Base-by-base conservation (phyloP, 2,329 filamentous ascomycete species). In the Hymenoscyphus fructigenus region DNA sequence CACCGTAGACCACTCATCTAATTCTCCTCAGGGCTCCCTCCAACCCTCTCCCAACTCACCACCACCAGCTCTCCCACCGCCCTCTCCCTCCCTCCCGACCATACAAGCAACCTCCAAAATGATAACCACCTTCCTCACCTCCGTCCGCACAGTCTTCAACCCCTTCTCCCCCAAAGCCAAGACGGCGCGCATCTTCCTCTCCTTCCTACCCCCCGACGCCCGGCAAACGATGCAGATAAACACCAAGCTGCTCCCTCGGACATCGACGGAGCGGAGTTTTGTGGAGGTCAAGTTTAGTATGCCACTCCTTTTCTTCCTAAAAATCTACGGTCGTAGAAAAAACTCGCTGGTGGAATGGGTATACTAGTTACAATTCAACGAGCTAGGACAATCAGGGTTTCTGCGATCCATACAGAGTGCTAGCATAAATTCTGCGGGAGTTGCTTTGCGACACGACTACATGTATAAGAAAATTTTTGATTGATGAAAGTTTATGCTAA, bases 61-160 rank as follows among this genome's bases (percentile, higher is more conserved):
- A 12, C 17, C 44, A 50, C 20, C 44, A n/a, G 5, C 20, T 10
- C 44, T 12, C n/a, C 2, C 15, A 50, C n/a, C 3, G 9, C n/a
- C 44, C n/a, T 10, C 4, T 5, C 9, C n/a, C 17, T 23, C 44
- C 2, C 17, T 5, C 17, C 17, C 41, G 5, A 7, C 5, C n/a
- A 2, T 10, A 23, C 44, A 20, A 26, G 20, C 17, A 1, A 50
- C 3, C 17, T 44, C 41, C 41, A 23, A 50, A 50, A 95, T 95
- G 92, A 91, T 95, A 67, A 94, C 91, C 66, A 88, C 89, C 76
- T 95, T 92, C 82, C 86, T 96, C 78, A 94, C 93, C 77, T 87
- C 92, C 77, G 88, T 98, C 73, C 88, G 85, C 74, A 90, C 92
- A 70, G 88, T 87, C 77, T 97, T 98, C 87, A 97, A 96, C 80